Conservation (phyloP, 2,329 filamentous ascomycete species). For the Verticillium tricorpus region DNA sequence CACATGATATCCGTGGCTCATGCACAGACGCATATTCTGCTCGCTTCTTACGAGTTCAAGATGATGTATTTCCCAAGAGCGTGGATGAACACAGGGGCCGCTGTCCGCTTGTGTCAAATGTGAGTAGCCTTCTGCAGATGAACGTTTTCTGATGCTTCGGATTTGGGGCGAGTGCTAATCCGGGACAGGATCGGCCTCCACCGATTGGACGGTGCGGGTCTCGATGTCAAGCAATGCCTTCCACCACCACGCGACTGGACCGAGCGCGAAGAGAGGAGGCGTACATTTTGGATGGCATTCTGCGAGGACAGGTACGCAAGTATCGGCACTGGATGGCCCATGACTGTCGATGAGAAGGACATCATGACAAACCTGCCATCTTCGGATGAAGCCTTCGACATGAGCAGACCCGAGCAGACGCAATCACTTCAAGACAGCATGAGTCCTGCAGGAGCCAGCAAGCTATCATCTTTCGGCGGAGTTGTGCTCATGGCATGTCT, state of each 20-base stretch:
- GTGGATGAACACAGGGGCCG: slow-evolving; percentile 86
- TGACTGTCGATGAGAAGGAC: slow-evolving; percentile 88
- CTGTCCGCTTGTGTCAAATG: slow-evolving; percentile 82
- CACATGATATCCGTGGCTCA: slow-evolving; percentile 81
- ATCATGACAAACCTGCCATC: slow-evolving; percentile 81
- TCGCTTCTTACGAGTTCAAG: slow-evolving; percentile 88
- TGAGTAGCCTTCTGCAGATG: slow-evolving; percentile 27
- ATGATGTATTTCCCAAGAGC: slow-evolving; percentile 96
- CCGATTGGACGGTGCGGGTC: slow-evolving; percentile 71
- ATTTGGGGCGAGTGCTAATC: slow-evolving; percentile 39
- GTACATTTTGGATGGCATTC: slow-evolving; percentile 95
- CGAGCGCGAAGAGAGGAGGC: slow-evolving; percentile 82
- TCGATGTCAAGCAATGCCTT: slow-evolving; percentile 91
- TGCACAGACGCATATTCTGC: slow-evolving; percentile 77
- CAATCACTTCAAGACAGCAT: slow-evolving; percentile 66
- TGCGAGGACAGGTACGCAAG: slow-evolving; percentile 88
- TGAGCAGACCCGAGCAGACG: slow-evolving; percentile 70
- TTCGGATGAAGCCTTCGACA: slow-evolving; percentile 79
- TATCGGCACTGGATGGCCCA: slow-evolving; percentile 95
- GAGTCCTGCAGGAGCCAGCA: slow-evolving; percentile 65
- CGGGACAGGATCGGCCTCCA: slow-evolving; percentile 82
- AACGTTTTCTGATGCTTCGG: neutral
- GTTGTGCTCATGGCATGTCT: slow-evolving; percentile 83
- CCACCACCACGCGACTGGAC: slow-evolving; percentile 88
- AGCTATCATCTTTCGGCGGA: slow-evolving; percentile 72